Base-by-base conservation (phyloP, 108 stramenopile species). In the Cyclotella baltica region DNA sequence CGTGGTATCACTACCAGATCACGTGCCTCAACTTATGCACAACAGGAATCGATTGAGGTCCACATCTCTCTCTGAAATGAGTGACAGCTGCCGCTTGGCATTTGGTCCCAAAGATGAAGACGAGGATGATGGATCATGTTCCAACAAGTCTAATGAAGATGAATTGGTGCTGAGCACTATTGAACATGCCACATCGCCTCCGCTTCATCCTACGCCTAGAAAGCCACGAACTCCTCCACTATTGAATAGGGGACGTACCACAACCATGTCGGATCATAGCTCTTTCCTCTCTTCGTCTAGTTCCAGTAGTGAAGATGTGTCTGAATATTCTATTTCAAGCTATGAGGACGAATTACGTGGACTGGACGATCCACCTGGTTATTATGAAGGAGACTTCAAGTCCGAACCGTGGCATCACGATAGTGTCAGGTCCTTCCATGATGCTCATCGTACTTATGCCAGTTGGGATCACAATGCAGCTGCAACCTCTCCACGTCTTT, bases 41-140 rank as follows among this genome's bases (percentile, higher is more conserved):
- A 75, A 38, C 31, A 50, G 75, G 9, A 67, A 43, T 58, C 56
- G 75, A 37, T 48, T 65, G 53, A 56, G 66, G 29, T 76, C 75
- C 23, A 67, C 75, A 33, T 76, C 75, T 31, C 28, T 67, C 34
- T 76, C 75, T 18, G 75, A 76, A 58, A 67, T 76, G 75, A 76
- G 75, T 23, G 75, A 76, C 22, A 59, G 66, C 57, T 67, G 43
- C 40, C 67, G 50, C 31, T 11, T 34, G 33, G 67, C 15, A 33
- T 52, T 52, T 52, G 20, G 46, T 48, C 3, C 47, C n/a, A 55
- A 52, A 0, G 18, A 46, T 28, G 57, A 40, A 19, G 57, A 47
- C 29, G 52, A 16, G 10, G 40, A 36, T 18, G 66, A 59, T 9
- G 23, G 29, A 4, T 16, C 36, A 3, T 40, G 43, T 33, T 23